Percentiles rank a stretch among this genome's conserved stretches.
phyloP scores from a whole-genome alignment of 2,329 filamentous ascomycete genomes.

The Neonectria punicea region DNA sequence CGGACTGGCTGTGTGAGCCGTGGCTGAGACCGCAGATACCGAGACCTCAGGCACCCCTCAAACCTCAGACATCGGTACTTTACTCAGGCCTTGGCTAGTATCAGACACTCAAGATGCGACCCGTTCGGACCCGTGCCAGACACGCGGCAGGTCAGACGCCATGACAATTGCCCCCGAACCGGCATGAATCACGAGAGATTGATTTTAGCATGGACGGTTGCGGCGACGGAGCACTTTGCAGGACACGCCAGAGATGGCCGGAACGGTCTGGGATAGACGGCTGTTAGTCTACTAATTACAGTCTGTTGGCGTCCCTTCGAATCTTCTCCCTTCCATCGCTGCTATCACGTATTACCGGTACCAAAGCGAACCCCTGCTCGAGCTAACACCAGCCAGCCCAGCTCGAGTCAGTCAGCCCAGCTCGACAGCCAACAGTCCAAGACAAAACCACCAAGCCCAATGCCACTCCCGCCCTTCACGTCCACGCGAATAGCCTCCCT shows the following conservation, averaged over 20 bases:
- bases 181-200: background rate
- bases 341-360: too few relatives aligned
- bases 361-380: slow-evolving; percentile 10
- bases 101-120: background rate
- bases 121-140: background rate
- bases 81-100: too few relatives aligned
- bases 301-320: too few relatives aligned
- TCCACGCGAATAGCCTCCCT: slow-evolving; percentile 12
- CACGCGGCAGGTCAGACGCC: background rate
- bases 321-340: too few relatives aligned
- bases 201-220: too few relatives aligned
- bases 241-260: too few relatives aligned
- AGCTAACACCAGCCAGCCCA: slow-evolving; percentile 2
- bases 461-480: slow-evolving; percentile 19
- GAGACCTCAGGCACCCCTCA: too few relatives aligned
- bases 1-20: too few relatives aligned
- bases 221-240: too few relatives aligned
- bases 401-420: background rate
- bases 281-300: too few relatives aligned
- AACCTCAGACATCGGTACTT: too few relatives aligned
- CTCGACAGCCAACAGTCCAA: slow-evolving; percentile 1
- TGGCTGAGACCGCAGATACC: too few relatives aligned
- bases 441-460: slow-evolving; percentile 18
- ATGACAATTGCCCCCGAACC: background rate
- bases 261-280: background rate